Conservation (phyloP, 371 early-diverging fungal species). For the Mucor sp. region DNA sequence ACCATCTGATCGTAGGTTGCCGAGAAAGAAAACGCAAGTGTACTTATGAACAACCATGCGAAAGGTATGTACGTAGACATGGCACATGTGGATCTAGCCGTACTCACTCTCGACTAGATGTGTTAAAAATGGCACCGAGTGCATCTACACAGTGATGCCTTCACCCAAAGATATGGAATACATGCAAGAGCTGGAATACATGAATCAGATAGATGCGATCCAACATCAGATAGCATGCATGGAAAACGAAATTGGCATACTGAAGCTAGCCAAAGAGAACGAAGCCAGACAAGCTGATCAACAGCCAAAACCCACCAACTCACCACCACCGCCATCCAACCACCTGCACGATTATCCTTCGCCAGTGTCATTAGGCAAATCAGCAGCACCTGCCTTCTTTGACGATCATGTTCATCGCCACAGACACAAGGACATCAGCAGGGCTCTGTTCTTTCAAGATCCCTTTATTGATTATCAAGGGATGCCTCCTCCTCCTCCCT, state of each 20-base stretch:
- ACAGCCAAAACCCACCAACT: not conserved
- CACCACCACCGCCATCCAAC: not conserved
- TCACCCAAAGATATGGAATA: conserved; percentile 49
- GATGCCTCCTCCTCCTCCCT: not conserved
- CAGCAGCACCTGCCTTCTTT: not conserved
- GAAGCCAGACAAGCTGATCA: not conserved
- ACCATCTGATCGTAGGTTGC: conserved; percentile 15
- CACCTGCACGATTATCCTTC: conserved; percentile 19
- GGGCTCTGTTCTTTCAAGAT: not conserved
- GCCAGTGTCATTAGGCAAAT: conserved; percentile 5
- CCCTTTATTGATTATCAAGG: not conserved
- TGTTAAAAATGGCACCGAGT: conserved; percentile 24
- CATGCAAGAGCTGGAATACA: conserved; percentile 24
- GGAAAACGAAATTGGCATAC: conserved; percentile 17
- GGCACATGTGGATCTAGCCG: not conserved
- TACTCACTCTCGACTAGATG: conserved; percentile 25
- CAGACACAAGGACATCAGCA: not conserved
- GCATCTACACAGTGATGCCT: conserved; percentile 35
- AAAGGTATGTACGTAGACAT: conserved; percentile 26
- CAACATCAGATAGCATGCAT: conserved; percentile 19
- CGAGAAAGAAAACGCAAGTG: conserved; percentile 46
- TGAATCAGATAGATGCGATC: conserved; percentile 18
- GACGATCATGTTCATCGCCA: not conserved
- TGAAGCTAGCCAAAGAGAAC: conserved; percentile 7
- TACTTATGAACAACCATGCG: conserved; percentile 40